Evolutionary conservation across 352 stramenopile species (phyloP).

Genomic region (Albugo laibachii): DNA sequence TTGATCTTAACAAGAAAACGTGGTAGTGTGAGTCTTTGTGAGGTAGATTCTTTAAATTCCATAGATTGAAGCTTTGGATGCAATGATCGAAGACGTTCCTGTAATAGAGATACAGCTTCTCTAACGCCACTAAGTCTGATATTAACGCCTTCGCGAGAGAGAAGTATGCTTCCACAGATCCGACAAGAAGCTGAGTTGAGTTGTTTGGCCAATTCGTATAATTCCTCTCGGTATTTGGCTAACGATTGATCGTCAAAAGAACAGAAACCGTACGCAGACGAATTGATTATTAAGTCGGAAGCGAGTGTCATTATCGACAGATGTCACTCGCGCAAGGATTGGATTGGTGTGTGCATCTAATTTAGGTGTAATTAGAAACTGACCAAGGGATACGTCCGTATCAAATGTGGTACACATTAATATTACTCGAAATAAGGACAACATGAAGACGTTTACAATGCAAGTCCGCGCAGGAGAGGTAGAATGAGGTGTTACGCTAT

Average conservation of each 20-base stretch:
- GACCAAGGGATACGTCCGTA: too few relatives aligned
- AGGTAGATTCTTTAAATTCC: slow-evolving; percentile 47
- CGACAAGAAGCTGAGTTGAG: slow-evolving; percentile 5
- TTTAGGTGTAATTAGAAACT: too few relatives aligned
- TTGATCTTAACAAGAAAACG: slow-evolving; percentile 61
- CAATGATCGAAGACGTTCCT: slow-evolving; percentile 17
- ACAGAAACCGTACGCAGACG: slow-evolving; percentile 54
- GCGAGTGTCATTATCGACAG: too few relatives aligned
- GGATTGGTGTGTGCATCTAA: too few relatives aligned
- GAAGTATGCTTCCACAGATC: slow-evolving; percentile 41
- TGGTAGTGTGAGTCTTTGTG: slow-evolving; percentile 26
- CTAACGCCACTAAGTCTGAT: slow-evolving; percentile 32
- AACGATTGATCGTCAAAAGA: slow-evolving; percentile 19
- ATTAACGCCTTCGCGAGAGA: slow-evolving; percentile 43
- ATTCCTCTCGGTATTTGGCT: slow-evolving; percentile 14
- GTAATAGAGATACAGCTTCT: slow-evolving; percentile 22
- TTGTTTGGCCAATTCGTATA: slow-evolving; percentile 10
- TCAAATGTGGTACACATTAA: too few relatives aligned
- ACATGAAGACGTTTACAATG: too few relatives aligned
- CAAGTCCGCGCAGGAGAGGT: too few relatives aligned
- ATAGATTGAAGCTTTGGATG: slow-evolving; percentile 19
- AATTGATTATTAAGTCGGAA: slow-evolving; percentile 12
- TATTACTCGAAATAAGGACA: too few relatives aligned
- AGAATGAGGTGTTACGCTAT: too few relatives aligned
- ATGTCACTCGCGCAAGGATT: too few relatives aligned